A percentile compares a stretch with the other conserved stretches of the same genome.
Evolutionary conservation across 2,329 filamentous ascomycete species (phyloP).

Genomic region (Aspergillus oerlinghausenensis): DNA sequence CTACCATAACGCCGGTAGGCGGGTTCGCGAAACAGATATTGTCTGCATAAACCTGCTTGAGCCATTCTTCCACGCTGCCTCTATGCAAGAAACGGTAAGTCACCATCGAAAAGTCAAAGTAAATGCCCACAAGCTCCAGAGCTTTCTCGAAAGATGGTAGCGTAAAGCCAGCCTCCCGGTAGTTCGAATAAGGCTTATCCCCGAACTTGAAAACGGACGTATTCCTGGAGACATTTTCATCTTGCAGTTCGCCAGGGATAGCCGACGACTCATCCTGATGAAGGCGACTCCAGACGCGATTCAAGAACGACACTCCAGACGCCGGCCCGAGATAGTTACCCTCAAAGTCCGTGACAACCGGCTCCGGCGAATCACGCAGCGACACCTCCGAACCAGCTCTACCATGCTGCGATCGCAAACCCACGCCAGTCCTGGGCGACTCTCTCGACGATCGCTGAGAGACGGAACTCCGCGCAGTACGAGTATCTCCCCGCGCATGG

Average conservation of each 20-base stretch:
- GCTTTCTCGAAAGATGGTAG: slow-evolving; percentile 39
- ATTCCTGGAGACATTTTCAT: slow-evolving; percentile 31
- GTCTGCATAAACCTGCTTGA: slow-evolving; percentile 36
- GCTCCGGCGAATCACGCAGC: slow-evolving; percentile 41
- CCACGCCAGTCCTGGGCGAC: slow-evolving; percentile 1
- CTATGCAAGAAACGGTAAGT: slow-evolving; percentile 57
- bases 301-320: slow-evolving; percentile 52
- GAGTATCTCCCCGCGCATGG: slow-evolving; percentile 1
- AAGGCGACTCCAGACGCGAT: slow-evolving; percentile 65
- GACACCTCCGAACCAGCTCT: slow-evolving; percentile 15
- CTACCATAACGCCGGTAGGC: slow-evolving; percentile 40
- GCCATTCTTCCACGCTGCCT: slow-evolving; percentile 49
- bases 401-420: slow-evolving; percentile 1
- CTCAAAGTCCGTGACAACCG: slow-evolving; percentile 47
- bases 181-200: slow-evolving; percentile 46
- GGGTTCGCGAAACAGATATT: slow-evolving; percentile 35
- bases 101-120: slow-evolving; percentile 58
- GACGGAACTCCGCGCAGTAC: slow-evolving; percentile 1
- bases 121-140: slow-evolving; percentile 47
- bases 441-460: slow-evolving; percentile 5
- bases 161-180: slow-evolving; percentile 30
- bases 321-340: slow-evolving; percentile 55
- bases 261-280: slow-evolving; percentile 48
- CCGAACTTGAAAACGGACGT: slow-evolving; percentile 49
- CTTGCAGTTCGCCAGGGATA: slow-evolving; percentile 24